Percentiles rank a stretch among this genome's conserved stretches.
Evolutionary conservation across 2,329 filamentous ascomycete species (phyloP).

Genomic region (Colletotrichum sublineola): DNA sequence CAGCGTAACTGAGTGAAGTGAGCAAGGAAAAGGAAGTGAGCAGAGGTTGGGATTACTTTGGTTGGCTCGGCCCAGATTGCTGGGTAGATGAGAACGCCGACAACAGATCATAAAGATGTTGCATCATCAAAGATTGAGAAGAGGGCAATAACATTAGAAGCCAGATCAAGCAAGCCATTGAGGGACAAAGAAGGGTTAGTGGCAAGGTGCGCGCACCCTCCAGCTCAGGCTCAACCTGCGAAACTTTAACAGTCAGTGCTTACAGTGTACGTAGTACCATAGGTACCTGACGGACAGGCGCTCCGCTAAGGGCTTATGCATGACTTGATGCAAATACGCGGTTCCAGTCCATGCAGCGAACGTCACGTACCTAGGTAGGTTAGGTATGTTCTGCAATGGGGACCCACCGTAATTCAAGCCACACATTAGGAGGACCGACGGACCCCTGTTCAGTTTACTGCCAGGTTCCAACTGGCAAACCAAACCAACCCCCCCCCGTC

Average conservation of each 20-base stretch:
- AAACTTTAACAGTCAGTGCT: not conserved
- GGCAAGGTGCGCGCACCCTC: not conserved
- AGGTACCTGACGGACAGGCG: not conserved
- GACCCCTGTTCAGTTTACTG: slow-evolving; percentile 37
- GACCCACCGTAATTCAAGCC: slow-evolving; percentile 32
- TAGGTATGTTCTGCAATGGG: slow-evolving; percentile 31
- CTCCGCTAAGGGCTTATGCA: slow-evolving; percentile 37
- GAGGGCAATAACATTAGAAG: not conserved
- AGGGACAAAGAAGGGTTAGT: not conserved
- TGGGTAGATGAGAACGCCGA: not conserved
- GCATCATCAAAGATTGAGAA: not conserved
- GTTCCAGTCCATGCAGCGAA: slow-evolving; percentile 32
- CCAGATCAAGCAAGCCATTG: not conserved
- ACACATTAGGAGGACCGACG: slow-evolving; percentile 26
- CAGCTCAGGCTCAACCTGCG: not conserved
- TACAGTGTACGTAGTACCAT: not conserved
- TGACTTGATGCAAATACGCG: slow-evolving; percentile 30
- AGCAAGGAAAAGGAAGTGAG: not conserved
- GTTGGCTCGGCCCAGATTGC: not conserved
- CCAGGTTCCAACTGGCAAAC: slow-evolving; percentile 40
- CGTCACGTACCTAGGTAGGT: slow-evolving; percentile 19
- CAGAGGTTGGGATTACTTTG: slow-evolving; percentile 17
- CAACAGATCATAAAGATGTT: not conserved
- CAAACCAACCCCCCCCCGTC: slow-evolving; percentile 33
- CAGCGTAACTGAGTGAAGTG: slow-evolving; percentile 23